These are phyloP conservation scores for Globisporangium sylvaticum DNA, from an alignment of 352 stramenopile genomes.

Conservation along the genomic window DNA sequence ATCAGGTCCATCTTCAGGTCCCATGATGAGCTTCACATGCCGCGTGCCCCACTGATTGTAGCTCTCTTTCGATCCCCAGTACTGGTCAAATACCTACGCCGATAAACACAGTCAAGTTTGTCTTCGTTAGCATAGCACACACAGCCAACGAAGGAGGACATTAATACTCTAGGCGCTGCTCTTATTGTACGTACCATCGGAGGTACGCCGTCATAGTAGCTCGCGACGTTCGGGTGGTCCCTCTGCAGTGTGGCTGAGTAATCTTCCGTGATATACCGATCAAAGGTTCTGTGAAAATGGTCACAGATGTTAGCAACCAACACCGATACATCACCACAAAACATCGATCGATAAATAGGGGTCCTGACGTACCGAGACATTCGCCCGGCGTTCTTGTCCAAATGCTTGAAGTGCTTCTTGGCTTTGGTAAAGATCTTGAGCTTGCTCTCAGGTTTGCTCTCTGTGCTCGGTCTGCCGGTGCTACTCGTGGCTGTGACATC, in stretches of 20 bases:
- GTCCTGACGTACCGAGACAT: slow-evolving; percentile 33
- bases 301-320: not conserved
- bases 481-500: slow-evolving; percentile 22
- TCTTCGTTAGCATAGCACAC: not conserved
- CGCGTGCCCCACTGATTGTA: slow-evolving; percentile 54
- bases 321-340: not conserved
- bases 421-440: slow-evolving; percentile 46
- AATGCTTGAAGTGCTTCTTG: slow-evolving; percentile 63
- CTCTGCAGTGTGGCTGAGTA: slow-evolving; percentile 47
- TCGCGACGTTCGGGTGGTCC: slow-evolving; percentile 53
- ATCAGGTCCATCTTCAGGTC: slow-evolving; percentile 24
- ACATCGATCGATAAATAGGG: not conserved
- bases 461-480: slow-evolving; percentile 32
- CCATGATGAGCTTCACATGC: slow-evolving; percentile 42
- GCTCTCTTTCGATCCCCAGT: slow-evolving; percentile 66
- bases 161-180: not conserved
- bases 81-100: slow-evolving; percentile 35
- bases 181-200: slow-evolving; percentile 3
- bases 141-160: not conserved
- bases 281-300: slow-evolving; percentile 47
- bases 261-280: slow-evolving; percentile 60
- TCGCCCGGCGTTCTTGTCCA: slow-evolving; percentile 49
- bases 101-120: not conserved
- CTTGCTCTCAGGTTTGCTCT: slow-evolving; percentile 47
- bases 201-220: slow-evolving; percentile 51